Percentiles rank a stretch among this genome's conserved stretches.
Conservation (phyloP, 148 eudicot species). For the Cornus controversa region DNA sequence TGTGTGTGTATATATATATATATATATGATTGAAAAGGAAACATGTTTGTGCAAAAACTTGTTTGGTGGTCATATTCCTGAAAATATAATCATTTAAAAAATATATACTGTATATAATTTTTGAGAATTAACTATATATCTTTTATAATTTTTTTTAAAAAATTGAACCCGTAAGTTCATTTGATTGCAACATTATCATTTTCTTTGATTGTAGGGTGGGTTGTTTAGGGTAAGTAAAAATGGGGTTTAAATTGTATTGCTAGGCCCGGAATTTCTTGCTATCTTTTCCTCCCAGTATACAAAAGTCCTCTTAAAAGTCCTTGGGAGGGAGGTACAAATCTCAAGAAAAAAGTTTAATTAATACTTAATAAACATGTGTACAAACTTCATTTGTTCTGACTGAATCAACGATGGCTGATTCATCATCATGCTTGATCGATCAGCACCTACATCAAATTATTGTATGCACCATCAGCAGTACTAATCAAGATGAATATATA, state of each 20-base stretch:
- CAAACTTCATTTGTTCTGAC: neutral
- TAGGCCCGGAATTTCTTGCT: neutral
- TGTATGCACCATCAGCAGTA: neutral
- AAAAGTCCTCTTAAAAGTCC: neutral
- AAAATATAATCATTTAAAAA: no score
- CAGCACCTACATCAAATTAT: no score
- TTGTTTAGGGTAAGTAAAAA: neutral
- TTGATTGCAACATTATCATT: neutral
- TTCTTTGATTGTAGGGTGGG: neutral
- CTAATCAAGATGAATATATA: neutral
- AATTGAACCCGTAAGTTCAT: no score
- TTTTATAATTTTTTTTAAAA: no score
- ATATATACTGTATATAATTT: no score
- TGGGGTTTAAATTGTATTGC: neutral
- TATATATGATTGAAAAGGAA: no score
- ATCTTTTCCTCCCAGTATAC: neutral
- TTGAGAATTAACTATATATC: no score
- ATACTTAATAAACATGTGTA: no score
- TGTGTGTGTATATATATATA: no score
- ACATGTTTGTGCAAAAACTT: no score
- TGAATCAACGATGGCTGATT: neutral
- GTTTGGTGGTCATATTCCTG: no score
- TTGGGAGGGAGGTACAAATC: neutral
- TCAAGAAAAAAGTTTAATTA: neutral
- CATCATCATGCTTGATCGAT: no score